Evolutionary conservation across 768 basidiomycete genomes (phyloP).

Genomic region (Tubosaeta sp.): DNA sequence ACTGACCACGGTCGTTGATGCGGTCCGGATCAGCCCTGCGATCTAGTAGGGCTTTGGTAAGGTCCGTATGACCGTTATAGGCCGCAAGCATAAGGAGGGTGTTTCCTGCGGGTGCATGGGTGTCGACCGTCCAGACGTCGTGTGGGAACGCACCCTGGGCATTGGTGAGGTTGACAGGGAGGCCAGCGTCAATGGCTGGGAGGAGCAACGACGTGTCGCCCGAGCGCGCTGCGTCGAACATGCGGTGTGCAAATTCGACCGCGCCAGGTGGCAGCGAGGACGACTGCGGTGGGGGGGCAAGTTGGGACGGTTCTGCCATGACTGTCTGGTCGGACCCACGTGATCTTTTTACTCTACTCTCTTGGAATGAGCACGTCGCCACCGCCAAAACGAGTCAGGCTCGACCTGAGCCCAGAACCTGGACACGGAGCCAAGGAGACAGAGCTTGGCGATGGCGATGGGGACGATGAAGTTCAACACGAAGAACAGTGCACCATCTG

Average conservation of each 20-base stretch:
- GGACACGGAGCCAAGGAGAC: background rate
- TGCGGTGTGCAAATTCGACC: conserved; percentile 54
- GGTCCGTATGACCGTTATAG: conserved; percentile 60
- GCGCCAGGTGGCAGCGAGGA: conserved; percentile 34
- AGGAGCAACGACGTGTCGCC: conserved; percentile 52
- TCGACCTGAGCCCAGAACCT: conserved; percentile 17
- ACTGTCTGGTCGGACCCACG: too few species aligned
- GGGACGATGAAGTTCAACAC: background rate
- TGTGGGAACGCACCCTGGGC: conserved; percentile 56
- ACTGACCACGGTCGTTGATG: conserved; percentile 68
- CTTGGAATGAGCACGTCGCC: conserved; percentile 11
- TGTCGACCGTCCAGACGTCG: too few species aligned
- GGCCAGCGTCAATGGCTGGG: conserved; percentile 61
- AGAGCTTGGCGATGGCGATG: background rate
- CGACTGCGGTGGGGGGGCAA: too few species aligned
- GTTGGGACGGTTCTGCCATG: background rate
- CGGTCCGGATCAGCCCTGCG: conserved; percentile 64
- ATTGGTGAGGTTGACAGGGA: conserved; percentile 72
- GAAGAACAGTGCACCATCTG: conserved; percentile 81
- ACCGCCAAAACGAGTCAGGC: conserved; percentile 37
- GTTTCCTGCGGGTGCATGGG: conserved; percentile 59
- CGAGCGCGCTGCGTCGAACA: conserved; percentile 70
- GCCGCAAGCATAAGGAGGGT: conserved; percentile 77
- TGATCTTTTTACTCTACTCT: too few species aligned
- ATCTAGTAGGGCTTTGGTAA: conserved; percentile 49